phyloP scores from a whole-genome alignment of 2,329 filamentous ascomycete genomes.

The Phialophora tarda region DNA sequence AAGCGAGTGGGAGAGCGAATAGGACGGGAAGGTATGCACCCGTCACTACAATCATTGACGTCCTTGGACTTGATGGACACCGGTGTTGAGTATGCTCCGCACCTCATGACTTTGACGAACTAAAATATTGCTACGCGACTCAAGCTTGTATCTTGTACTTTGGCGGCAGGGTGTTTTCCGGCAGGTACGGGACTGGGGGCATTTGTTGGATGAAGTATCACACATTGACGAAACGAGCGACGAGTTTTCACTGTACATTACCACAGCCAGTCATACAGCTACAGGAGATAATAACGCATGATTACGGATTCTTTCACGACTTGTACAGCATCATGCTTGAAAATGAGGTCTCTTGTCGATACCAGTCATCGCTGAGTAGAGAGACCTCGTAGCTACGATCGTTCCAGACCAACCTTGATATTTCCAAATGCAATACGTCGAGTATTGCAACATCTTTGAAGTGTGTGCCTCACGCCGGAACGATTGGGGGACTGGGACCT shows the following conservation, averaged over 20 bases:
- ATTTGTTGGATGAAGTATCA: not conserved
- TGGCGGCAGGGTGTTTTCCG: not conserved
- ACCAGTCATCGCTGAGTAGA: no score
- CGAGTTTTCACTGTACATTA: not conserved
- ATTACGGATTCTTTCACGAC: not conserved
- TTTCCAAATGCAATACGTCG: no score
- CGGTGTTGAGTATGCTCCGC: not conserved
- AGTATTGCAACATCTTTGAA: no score
- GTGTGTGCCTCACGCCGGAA: no score
- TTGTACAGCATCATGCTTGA: not conserved
- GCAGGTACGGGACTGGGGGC: not conserved
- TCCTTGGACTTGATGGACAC: not conserved
- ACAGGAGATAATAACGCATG: constrained; percentile 1
- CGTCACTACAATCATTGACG: not conserved
- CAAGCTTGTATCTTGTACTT: not conserved
- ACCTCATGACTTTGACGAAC: not conserved
- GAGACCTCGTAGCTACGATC: no score
- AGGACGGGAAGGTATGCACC: not conserved
- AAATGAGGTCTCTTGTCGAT: no score
- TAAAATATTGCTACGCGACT: not conserved
- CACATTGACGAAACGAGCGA: not conserved
- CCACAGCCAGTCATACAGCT: not conserved
- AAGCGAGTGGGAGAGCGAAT: not conserved
- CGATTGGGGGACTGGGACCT: no score
- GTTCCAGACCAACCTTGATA: no score